These are phyloP conservation scores for Aspergillus piperis DNA, from an alignment of 2,329 filamentous ascomycete genomes.

Conservation along the genomic window DNA sequence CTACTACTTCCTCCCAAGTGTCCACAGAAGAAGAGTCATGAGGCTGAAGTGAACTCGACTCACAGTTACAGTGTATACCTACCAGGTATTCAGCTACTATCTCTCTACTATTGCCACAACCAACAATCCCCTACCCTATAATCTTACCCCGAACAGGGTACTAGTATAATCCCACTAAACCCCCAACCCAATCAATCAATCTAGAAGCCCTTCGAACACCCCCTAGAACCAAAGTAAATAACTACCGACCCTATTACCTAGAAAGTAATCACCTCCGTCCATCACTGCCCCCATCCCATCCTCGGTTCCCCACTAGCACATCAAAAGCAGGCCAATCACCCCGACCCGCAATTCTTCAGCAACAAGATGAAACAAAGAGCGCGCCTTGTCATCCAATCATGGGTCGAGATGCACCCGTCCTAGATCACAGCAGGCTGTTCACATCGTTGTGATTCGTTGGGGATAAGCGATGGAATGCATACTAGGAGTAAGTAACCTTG, in stretches of 20 bases:
- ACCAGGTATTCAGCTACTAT: no score
- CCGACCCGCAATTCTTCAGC: slow-evolving; percentile 13
- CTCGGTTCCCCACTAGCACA: neutral
- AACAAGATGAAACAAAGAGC: slow-evolving; percentile 15
- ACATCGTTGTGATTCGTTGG: neutral
- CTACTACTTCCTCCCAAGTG: no score
- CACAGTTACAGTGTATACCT: no score
- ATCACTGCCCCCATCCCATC: neutral
- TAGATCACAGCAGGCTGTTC: slow-evolving; percentile 9
- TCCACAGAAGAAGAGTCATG: no score
- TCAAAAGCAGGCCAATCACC: neutral
- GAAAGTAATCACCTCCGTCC: neutral
- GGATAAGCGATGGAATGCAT: no score
- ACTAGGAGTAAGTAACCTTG: no score
- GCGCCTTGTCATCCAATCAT: slow-evolving; percentile 21
- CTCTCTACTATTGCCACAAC: no score
- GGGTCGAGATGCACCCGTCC: neutral
- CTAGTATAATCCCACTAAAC: neutral
- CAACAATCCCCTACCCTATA: neutral
- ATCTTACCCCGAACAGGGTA: neutral
- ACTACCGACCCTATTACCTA: no score
- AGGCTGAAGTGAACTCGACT: no score
- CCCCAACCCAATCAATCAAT: neutral
- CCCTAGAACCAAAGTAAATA: neutral
- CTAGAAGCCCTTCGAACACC: neutral